Conservation (phyloP, 495 filamentous ascomycete genomes). For the Penicillium chermesinum region DNA sequence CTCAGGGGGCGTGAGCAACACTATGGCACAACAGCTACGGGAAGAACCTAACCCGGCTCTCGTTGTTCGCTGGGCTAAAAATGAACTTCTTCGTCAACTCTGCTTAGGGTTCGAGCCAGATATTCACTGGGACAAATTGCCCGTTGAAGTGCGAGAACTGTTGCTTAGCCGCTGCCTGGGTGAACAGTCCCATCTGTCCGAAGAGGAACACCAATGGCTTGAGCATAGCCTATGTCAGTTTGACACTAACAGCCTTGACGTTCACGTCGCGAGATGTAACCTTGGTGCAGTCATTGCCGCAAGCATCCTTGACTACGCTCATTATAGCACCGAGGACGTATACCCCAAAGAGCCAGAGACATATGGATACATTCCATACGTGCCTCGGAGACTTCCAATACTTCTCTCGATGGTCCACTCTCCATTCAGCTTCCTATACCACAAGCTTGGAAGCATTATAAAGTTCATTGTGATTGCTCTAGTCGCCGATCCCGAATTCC, state of each 20-base stretch:
- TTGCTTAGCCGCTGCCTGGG: slow-evolving; percentile 38
- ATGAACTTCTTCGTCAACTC: slow-evolving; percentile 37
- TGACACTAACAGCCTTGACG: slow-evolving; percentile 28
- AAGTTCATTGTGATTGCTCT: slow-evolving; percentile 52
- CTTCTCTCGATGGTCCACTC: slow-evolving; percentile 23
- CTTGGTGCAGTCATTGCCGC: slow-evolving; percentile 36
- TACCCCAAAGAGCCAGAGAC: slow-evolving; percentile 27
- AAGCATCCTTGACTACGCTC: slow-evolving; percentile 37
- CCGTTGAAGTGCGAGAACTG: slow-evolving; percentile 28
- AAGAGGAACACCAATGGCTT: slow-evolving; percentile 30
- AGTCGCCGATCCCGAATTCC: slow-evolving; percentile 55
- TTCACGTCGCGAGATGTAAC: slow-evolving; percentile 40
- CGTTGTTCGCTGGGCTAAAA: slow-evolving; percentile 39
- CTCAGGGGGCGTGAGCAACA: slow-evolving; percentile 33
- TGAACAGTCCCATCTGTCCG: slow-evolving; percentile 22
- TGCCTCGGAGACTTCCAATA: slow-evolving; percentile 23
- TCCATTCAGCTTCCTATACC: slow-evolving; percentile 32
- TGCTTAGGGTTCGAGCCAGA: slow-evolving; percentile 41
- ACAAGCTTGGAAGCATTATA: slow-evolving; percentile 34
- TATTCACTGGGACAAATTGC: slow-evolving; percentile 39
- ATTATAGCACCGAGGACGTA: slow-evolving; percentile 28
- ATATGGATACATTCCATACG: slow-evolving; percentile 28
- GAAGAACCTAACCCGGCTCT: slow-evolving; percentile 30
- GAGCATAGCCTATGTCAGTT: slow-evolving; percentile 32
- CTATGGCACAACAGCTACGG: slow-evolving; percentile 32